These are phyloP conservation scores for Zygosaccharomyces sapae DNA, from an alignment of 1,139 yeast genomes.

Conservation along the genomic window DNA sequence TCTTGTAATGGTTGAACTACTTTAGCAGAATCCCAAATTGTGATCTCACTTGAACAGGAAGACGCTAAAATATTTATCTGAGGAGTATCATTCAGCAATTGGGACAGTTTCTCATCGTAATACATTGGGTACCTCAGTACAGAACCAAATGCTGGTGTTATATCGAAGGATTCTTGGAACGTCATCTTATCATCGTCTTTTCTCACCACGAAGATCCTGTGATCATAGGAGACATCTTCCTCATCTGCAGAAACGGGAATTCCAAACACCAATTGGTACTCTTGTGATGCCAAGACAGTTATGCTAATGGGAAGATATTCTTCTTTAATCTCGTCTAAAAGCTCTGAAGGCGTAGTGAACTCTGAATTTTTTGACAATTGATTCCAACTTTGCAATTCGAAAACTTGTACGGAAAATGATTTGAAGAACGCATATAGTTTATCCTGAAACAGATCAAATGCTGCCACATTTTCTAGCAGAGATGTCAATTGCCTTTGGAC, in stretches of 20 bases:
- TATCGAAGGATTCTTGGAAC: conserved; percentile 44
- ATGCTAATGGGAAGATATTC: conserved; percentile 22
- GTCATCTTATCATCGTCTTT: conserved; percentile 13
- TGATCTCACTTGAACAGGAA: conserved; percentile 59
- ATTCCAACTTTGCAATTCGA: conserved; percentile 4
- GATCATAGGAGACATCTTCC: conserved; percentile 27
- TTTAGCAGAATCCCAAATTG: conserved; percentile 38
- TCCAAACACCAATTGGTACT: conserved; percentile 25
- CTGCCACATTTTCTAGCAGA: conserved; percentile 8
- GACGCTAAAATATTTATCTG: conserved; percentile 48
- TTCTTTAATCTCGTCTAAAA: conserved; percentile 18
- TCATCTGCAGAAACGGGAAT: conserved; percentile 20
- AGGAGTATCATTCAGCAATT: conserved; percentile 43
- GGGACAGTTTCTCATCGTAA: conserved; percentile 43
- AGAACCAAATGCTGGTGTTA: conserved; percentile 58
- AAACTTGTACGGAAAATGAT: conserved; percentile 11
- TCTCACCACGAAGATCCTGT: conserved; percentile 25
- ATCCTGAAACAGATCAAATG: conserved; percentile 19
- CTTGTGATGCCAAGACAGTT: conserved; percentile 15
- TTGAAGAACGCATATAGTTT: conserved; percentile 12
- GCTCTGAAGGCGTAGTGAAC: conserved; percentile 18
- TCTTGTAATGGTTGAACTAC: conserved; percentile 54
- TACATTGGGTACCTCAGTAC: conserved; percentile 47
- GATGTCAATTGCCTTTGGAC: not conserved
- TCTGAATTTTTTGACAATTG: conserved; percentile 1